Percentiles rank a stretch among this genome's conserved stretches.
Evolutionary conservation across 768 basidiomycete genomes (phyloP).

Genomic region (Pleurotus giganteus): DNA sequence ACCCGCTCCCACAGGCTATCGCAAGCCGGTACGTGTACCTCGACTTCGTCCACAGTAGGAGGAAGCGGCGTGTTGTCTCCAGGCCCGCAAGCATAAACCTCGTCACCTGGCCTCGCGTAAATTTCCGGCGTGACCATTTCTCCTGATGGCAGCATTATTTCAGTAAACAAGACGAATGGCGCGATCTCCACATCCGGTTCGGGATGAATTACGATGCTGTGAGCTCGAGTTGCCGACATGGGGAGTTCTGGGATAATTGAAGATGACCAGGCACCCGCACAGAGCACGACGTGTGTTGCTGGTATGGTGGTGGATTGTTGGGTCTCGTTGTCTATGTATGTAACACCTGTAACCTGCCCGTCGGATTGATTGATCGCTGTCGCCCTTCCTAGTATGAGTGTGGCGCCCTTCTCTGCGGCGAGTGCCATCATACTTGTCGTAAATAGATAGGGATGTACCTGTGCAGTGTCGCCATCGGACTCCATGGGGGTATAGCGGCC

Average conservation of each 20-base stretch:
- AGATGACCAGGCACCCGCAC: slow-evolving; percentile 88
- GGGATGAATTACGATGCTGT: slow-evolving; percentile 67
- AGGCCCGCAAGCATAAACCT: slow-evolving; percentile 78
- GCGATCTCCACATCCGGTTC: slow-evolving; percentile 44
- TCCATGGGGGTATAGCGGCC: slow-evolving; percentile 63
- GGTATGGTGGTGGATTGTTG: slow-evolving; percentile 33
- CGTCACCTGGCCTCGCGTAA: slow-evolving; percentile 63
- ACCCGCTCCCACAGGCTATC: slow-evolving; percentile 56
- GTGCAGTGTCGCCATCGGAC: slow-evolving; percentile 56
- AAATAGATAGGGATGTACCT: slow-evolving; percentile 76
- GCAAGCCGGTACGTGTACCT: slow-evolving; percentile 55
- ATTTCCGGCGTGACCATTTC: slow-evolving; percentile 56
- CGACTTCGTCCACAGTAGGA: slow-evolving; percentile 67
- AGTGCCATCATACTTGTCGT: slow-evolving; percentile 70
- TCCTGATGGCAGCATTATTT: slow-evolving; percentile 41
- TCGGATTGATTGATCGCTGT: slow-evolving; percentile 38
- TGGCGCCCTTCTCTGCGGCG: slow-evolving; percentile 52
- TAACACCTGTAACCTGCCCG: slow-evolving; percentile 48
- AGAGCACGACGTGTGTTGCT: slow-evolving; percentile 71
- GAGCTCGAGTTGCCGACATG: slow-evolving; percentile 63
- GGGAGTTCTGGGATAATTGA: slow-evolving; percentile 53
- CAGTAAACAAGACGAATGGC: slow-evolving; percentile 83
- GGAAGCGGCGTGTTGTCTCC: slow-evolving; percentile 75
- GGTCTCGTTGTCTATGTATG: slow-evolving; percentile 32
- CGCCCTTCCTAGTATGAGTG: slow-evolving; percentile 44